Evolutionary conservation across 208 protist genomes (phyloP), one percentile per base, ranked within the genome.

Genomic region (Wallacemonas rigidus): DNA sequence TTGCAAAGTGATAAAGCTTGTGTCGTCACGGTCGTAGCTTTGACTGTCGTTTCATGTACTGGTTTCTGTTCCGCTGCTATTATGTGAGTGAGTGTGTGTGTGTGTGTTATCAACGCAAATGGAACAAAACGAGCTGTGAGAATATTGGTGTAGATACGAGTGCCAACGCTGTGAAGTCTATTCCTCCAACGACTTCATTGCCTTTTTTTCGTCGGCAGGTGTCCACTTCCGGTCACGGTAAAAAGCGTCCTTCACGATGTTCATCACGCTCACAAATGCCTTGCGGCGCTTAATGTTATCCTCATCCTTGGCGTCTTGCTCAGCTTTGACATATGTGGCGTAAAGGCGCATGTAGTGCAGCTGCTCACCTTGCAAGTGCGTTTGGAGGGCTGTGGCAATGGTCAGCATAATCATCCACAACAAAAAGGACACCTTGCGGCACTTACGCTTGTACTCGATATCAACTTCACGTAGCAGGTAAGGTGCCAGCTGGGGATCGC

Each of bases 401-500:
- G 85, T 91, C 68, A 95, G 91, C 43, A 95, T 76, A 58, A 72
- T 75, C 17, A 95, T 62, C 91, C 93, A 97, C 36, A 90, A 12
- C n/a, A 93, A 63, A 71, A 94, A 97, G 4, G 81, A 75, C 3
- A 95, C 90, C 67, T 97, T 97, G 40, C 89, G 72, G 62, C 93
- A 97, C 67, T 89, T 90, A 40, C 93, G 82, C 75, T 97, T 95
- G 77, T 87, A 95, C 72, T 97, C 93, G 75, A 95, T 94, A 60
- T 97, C 93, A 4, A 97, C 87, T 64, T 97, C 90, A 15, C 89
- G 87, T n/a, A 97, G 79, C 38, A 97, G 77, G 57, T 94, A 97
- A 15, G 93, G 93, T 6, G 90, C 93, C 14, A 97, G 79, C 71
- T 97, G 93, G 8, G 86, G 81, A 73, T 97, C 93, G 17, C 93